phyloP scores from a whole-genome alignment of 495 filamentous ascomycete species.

The Penicillium goetzii region DNA sequence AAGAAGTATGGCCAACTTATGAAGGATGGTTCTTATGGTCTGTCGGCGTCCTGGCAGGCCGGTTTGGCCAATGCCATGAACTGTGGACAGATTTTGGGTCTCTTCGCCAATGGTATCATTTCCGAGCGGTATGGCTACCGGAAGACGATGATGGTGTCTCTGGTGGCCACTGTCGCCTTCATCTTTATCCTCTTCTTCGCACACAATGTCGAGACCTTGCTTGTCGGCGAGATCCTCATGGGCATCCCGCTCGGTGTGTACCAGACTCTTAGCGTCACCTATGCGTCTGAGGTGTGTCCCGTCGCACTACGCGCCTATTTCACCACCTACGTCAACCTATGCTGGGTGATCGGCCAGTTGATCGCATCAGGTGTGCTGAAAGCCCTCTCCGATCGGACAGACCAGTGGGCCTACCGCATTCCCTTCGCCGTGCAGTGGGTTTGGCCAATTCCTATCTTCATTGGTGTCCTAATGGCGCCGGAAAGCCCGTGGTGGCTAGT shows the following conservation, averaged over 20 bases:
- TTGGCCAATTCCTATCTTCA: not conserved
- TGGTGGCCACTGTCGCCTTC: not conserved
- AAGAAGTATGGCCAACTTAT: constrained; percentile 36
- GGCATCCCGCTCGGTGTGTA: not conserved
- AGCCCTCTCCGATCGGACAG: not conserved
- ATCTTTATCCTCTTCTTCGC: not conserved
- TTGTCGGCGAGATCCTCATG: not conserved
- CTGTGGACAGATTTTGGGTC: constrained; percentile 70
- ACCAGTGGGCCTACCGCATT: not conserved
- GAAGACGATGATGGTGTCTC: not conserved
- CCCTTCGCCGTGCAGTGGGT: not conserved
- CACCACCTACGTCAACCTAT: not conserved
- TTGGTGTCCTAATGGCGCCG: not conserved
- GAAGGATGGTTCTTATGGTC: constrained; percentile 41
- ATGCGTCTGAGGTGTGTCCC: not conserved
- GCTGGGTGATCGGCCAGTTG: not conserved
- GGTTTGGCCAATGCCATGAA: constrained; percentile 67
- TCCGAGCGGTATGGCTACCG: not conserved
- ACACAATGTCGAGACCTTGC: not conserved
- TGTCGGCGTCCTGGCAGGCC: constrained; percentile 70
- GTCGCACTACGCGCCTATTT: not conserved
- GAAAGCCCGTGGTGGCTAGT: not conserved
- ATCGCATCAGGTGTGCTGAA: not conserved
- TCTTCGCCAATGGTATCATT: constrained; percentile 42
- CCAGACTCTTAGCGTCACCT: not conserved